Evolutionary conservation across 495 filamentous ascomycete genomes (phyloP), one percentile per base, ranked within the genome.

Genomic region (Neurospora sp.): DNA sequence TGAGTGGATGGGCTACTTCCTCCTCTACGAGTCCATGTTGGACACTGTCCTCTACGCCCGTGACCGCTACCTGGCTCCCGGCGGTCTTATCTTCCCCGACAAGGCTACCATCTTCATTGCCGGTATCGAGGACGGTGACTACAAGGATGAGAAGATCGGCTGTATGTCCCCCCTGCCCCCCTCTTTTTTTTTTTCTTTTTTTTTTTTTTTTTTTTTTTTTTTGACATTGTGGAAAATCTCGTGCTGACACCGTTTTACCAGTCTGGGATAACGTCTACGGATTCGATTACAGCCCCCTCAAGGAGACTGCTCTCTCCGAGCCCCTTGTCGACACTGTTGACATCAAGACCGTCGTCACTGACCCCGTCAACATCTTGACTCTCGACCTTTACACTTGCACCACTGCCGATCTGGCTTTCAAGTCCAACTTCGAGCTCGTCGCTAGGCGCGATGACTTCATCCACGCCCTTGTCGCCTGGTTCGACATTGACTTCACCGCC

Each of bases 1-100:
- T 3, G 94, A 98, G 80, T 98, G 94, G 94, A 98, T 98, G 94
- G 94, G 94, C 5, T 98, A 98, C 79, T 91, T 92, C 79, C 85
- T 98, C 5, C 87, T 98, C 8, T 98, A 96, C 79, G 94, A 98
- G 85, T 90, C 90, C 76, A 98, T 98, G 94, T 87, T 98, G 74
- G 94, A 97, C 81, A 96, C 94, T 10, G 94, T 98, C 40, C 84
- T 98, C 69, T 94, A 91, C 73, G 94, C 94, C 31, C 86, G 94
- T 61, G 94, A 98, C 82, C 89, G 85, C 74, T 97, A 93, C 82
- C 89, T 98, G 27, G 88, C 81, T 35, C 82, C 82, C 76, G 89
- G 90, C 9, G 94, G 94, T 38, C 83, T 97, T 42, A 96, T 98
- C 87, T 93, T 94, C 77, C 94, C 94, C 10, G 93, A 94, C 76